Evolutionary conservation across 495 filamentous ascomycete genomes (phyloP).

Genomic region (Tuber melanosporum): DNA sequence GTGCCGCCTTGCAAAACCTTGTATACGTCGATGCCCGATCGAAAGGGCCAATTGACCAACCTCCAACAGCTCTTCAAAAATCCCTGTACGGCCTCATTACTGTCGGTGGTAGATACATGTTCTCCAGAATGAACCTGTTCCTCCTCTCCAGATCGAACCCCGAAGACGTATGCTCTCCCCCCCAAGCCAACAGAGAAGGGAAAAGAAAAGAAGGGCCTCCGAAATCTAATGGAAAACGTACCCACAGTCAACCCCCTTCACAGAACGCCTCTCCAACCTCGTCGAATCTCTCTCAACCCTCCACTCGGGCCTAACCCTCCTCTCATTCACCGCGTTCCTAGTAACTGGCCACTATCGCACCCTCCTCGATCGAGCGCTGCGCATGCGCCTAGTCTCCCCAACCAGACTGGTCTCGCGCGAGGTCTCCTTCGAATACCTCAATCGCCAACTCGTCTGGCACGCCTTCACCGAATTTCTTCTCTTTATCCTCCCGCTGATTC

Average conservation of each 20-base stretch:
- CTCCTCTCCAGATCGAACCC: conserved; percentile 36
- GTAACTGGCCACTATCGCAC: conserved; percentile 87
- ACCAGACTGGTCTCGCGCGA: conserved; percentile 76
- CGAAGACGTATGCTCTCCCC: conserved; percentile 30
- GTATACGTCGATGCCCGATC: conserved; percentile 79
- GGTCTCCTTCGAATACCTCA: conserved; percentile 95
- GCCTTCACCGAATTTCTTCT: conserved; percentile 97
- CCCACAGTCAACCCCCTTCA: conserved; percentile 40
- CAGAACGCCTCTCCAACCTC: conserved; percentile 50
- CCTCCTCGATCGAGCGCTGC: conserved; percentile 74
- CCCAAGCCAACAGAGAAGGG: background rate
- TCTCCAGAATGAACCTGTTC: conserved; percentile 36
- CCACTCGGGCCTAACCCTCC: conserved; percentile 72
- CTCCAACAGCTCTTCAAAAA: conserved; percentile 73
- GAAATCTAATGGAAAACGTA: conserved; percentile 27
- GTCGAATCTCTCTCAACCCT: conserved; percentile 62
- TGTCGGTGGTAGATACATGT: conserved; percentile 71
- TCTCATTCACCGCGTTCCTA: conserved; percentile 83
- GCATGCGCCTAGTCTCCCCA: conserved; percentile 76
- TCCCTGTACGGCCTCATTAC: conserved; percentile 73
- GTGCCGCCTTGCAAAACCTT: conserved; percentile 84
- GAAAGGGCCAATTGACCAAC: conserved; percentile 54
- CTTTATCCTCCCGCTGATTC: conserved; percentile 88
- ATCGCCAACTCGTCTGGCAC: conserved; percentile 96
- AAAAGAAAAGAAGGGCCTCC: background rate